Conservation (phyloP, 2,329 filamentous ascomycete species). For the Colletotrichum sp. region DNA sequence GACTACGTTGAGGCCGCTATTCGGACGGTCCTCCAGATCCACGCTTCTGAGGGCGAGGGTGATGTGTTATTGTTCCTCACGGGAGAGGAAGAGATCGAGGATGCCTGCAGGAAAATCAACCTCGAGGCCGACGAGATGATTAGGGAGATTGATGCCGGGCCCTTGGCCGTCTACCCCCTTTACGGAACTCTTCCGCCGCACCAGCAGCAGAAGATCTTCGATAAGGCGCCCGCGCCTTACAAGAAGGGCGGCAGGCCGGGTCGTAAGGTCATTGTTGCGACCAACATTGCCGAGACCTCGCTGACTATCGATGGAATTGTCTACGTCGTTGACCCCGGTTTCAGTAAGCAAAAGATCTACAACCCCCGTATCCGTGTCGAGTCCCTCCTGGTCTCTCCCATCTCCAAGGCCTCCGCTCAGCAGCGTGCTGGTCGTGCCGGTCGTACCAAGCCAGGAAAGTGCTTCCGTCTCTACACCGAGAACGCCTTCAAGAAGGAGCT, state of each 20-base stretch:
- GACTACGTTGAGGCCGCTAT: slow-evolving; percentile 97
- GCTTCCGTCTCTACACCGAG: slow-evolving; percentile 96
- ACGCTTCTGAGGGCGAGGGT: slow-evolving; percentile 89
- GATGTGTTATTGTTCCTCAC: slow-evolving; percentile 95
- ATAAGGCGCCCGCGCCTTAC: slow-evolving; percentile 77
- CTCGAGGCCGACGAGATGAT: slow-evolving; percentile 92
- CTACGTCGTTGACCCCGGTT: slow-evolving; percentile 98
- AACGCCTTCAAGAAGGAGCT: slow-evolving; percentile 96
- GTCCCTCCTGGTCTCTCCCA: slow-evolving; percentile 95
- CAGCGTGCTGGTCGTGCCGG: slow-evolving; percentile 98
- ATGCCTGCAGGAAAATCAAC: slow-evolving; percentile 88
- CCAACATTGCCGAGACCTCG: slow-evolving; percentile 97
- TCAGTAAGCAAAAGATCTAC: slow-evolving; percentile 99
- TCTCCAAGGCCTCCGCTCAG: slow-evolving; percentile 96
- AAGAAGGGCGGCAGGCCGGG: slow-evolving; percentile 82
- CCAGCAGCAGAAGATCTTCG: slow-evolving; percentile 95
- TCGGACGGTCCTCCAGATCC: slow-evolving; percentile 94
- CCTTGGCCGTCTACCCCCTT: slow-evolving; percentile 87
- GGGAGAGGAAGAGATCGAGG: slow-evolving; percentile 98
- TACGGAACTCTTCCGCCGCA: slow-evolving; percentile 92
- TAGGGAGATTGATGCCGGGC: slow-evolving; percentile 88
- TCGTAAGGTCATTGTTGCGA: slow-evolving; percentile 93
- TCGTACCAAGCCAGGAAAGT: slow-evolving; percentile 97
- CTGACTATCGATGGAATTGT: slow-evolving; percentile 99
- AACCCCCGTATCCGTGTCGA: slow-evolving; percentile 96